Percentiles rank a stretch among this genome's conserved stretches.
These are phyloP conservation scores for Phlebiopsis gigantea DNA, from an alignment of 768 basidiomycete species.

Conservation along the genomic window DNA sequence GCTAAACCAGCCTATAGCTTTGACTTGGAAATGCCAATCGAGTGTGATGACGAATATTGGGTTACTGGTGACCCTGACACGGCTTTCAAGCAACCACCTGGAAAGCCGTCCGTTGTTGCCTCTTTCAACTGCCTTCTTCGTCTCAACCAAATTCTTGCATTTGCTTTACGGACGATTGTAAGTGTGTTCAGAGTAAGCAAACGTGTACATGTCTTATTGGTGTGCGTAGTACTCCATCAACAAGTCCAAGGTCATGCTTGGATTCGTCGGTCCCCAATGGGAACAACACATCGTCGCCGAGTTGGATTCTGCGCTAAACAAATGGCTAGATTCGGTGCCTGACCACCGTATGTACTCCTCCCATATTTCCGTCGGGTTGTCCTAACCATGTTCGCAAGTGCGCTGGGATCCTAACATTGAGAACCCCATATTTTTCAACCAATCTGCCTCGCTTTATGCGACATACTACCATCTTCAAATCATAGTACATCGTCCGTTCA, in stretches of 20 bases:
- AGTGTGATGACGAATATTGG: conserved; percentile 84
- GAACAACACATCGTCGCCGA: conserved; percentile 57
- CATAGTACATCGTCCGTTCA: conserved; percentile 48
- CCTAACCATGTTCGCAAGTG: conserved; percentile 17
- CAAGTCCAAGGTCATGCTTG: conserved; percentile 51
- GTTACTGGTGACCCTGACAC: conserved; percentile 46
- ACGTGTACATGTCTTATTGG: conserved; percentile 5
- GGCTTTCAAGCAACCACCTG: conserved; percentile 61
- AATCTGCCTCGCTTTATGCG: conserved; percentile 53
- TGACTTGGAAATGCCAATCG: conserved; percentile 71
- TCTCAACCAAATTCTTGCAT: conserved; percentile 65
- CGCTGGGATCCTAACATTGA: conserved; percentile 42
- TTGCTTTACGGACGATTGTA: conserved; percentile 65
- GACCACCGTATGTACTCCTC: conserved; percentile 41
- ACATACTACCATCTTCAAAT: conserved; percentile 56
- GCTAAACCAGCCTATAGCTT: conserved; percentile 39
- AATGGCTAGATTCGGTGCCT: conserved; percentile 69
- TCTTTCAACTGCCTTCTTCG: conserved; percentile 63
- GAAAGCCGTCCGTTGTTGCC: conserved; percentile 49
- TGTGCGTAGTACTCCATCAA: conserved; percentile 62
- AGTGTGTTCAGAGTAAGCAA: conserved; percentile 22
- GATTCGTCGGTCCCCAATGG: conserved; percentile 47
- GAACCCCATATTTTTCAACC: conserved; percentile 40
- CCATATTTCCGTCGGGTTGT: not conserved
- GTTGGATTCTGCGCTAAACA: conserved; percentile 62